Base-by-base conservation (phyloP, 164 flowering plant species). In the Pachysandra terminalis region DNA sequence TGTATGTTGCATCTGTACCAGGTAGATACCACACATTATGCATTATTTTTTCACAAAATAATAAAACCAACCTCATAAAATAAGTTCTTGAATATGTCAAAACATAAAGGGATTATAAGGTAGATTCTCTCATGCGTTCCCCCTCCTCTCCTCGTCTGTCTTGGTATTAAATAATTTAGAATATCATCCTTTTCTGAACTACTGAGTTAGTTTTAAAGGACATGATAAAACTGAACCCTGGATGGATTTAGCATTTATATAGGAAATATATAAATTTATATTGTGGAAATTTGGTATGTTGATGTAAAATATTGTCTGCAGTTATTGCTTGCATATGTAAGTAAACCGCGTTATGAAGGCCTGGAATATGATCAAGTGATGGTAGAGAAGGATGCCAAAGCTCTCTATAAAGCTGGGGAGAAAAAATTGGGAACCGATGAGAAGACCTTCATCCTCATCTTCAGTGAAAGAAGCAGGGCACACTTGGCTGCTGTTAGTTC, bases 391-490 rank as follows among this genome's bases (percentile, higher is more conserved):
- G 96, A 93, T 84, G 93, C 90, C 26, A 85, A 80, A 66, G 70
- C 79, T 63, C 84, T 93, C 26, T 81, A 17, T 54, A 85, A 81
- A 74, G 90, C 93, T 56, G 92, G 91, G 65, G 92, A 93, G 73
- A 88, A 78, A 82, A 82, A 54, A 74, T 21, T 82, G 40, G 93
- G 93, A 52, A 82, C 87, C 9, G 94, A 87, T 75, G 96, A 90
- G 71, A 74, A 75, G 63, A 74, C 74, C 58, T 89, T 90, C 70
- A 79, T 90, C 24, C 72, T 51, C 28, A 82, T 93, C 60, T 90
- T 93, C 65, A 80, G 81, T 64, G 87, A 81, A 76, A 71, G 89
- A 78, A 87, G 98, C 73, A 77, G 84, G 48, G 85, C 93, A 9
- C 98, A 93, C 67, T 67, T 93, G 71, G 82, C 75, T 77, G 93